These are phyloP conservation scores for Cyberlindnera americana DNA, from an alignment of 805 yeast species.

Conservation along the genomic window DNA sequence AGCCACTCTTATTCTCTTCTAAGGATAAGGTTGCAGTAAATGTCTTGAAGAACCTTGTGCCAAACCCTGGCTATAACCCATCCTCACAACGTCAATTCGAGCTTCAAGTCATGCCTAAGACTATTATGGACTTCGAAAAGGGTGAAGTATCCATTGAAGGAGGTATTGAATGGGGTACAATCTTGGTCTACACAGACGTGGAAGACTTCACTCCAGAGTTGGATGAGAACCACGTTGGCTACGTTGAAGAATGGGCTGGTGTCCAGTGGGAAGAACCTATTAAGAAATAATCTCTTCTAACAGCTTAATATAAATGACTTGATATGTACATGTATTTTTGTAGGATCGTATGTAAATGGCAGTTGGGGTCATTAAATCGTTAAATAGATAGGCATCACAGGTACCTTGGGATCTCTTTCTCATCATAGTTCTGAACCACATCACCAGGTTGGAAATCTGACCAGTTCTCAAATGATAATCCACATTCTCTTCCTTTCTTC, in stretches of 20 bases:
- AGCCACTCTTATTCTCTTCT: conserved; percentile 66
- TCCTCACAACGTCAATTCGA: conserved; percentile 65
- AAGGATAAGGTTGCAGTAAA: conserved; percentile 51
- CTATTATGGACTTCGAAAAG: conserved; percentile 77
- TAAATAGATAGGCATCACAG: conserved; percentile 14
- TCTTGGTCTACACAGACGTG: conserved; percentile 72
- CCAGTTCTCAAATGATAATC: conserved; percentile 69
- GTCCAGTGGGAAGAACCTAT: conserved; percentile 76
- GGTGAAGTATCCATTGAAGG: conserved; percentile 40
- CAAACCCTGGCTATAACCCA: conserved; percentile 60
- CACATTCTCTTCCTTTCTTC: conserved; percentile 88
- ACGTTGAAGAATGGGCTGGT: conserved; percentile 74
- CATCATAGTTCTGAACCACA: conserved; percentile 67
- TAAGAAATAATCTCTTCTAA: not conserved
- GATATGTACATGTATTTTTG: conserved; percentile 7
- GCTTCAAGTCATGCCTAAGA: conserved; percentile 91
- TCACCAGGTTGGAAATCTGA: conserved; percentile 74
- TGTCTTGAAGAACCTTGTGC: conserved; percentile 40
- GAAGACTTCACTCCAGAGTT: conserved; percentile 58
- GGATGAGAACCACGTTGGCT: conserved; percentile 69
- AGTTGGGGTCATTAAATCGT: conserved; percentile 1
- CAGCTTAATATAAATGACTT: not conserved
- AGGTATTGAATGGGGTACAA: conserved; percentile 99
- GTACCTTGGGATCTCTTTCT: conserved; percentile 52
- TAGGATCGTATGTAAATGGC: no score